Evolutionary conservation across 192 early-diverging fungal genomes (phyloP).

Genomic region (Entomortierella lignicola): DNA sequence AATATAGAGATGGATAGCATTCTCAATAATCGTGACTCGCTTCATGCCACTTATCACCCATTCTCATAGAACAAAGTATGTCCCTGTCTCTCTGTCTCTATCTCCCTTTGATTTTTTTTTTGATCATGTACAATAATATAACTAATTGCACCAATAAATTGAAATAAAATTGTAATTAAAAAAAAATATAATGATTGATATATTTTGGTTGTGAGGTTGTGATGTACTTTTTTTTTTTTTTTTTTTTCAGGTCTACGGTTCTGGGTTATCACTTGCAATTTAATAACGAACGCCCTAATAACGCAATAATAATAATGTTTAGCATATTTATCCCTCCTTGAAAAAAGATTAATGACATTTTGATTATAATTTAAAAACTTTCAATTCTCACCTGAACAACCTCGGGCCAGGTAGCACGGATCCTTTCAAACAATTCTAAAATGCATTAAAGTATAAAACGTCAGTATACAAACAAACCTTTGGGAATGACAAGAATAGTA

Average conservation of each 20-base stretch:
- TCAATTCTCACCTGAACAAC: constrained; percentile 56
- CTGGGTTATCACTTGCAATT: too few relatives aligned
- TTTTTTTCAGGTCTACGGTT: too few relatives aligned
- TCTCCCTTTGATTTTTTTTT: too few relatives aligned
- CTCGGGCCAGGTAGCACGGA: constrained; percentile 47
- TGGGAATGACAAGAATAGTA: background rate
- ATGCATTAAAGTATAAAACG: background rate
- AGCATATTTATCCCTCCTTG: too few relatives aligned
- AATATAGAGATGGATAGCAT: constrained; percentile 35
- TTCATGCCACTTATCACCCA: constrained; percentile 18
- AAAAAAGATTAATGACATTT: too few relatives aligned
- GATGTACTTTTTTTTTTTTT: too few relatives aligned
- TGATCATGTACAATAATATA: background rate
- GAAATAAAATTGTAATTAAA: too few relatives aligned
- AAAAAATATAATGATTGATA: too few relatives aligned
- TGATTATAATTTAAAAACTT: too few relatives aligned
- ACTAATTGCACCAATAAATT: too few relatives aligned
- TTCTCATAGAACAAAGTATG: constrained; percentile 10
- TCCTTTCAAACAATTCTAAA: constrained; percentile 42
- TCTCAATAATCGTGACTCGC: background rate
- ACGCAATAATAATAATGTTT: background rate
- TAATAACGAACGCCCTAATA: constrained; percentile 22
- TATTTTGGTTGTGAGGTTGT: too few relatives aligned
- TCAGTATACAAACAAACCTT: background rate
- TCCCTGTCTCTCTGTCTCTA: too few relatives aligned